Conservation (phyloP, 1,284 basidiomycete genomes). For the Chiua sp. region DNA sequence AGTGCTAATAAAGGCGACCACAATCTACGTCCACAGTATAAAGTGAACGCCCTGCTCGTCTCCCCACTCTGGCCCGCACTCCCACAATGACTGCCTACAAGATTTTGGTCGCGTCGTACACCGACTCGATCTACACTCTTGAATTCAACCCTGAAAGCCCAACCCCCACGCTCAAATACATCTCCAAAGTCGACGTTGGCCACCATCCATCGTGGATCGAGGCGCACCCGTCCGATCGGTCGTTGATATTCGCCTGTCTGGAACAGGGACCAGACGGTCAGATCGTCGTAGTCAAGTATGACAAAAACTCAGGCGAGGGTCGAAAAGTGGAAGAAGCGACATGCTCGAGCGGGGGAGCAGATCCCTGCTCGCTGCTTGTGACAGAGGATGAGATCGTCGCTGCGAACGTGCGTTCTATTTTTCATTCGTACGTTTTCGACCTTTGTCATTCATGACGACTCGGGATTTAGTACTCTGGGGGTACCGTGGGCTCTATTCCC, state of each 20-base stretch:
- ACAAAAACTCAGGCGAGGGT: constrained; percentile 36
- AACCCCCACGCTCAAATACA: constrained; percentile 44
- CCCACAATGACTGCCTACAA: constrained; percentile 23
- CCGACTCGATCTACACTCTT: constrained; percentile 60
- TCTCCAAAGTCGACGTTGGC: constrained; percentile 57
- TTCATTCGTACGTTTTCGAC: not conserved
- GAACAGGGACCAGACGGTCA: constrained; percentile 63
- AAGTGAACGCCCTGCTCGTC: not conserved
- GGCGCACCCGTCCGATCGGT: constrained; percentile 56
- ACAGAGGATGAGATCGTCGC: constrained; percentile 58
- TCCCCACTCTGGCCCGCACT: not conserved
- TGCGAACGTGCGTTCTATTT: constrained; percentile 62
- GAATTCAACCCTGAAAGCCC: constrained; percentile 44
- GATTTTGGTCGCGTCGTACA: constrained; percentile 72
- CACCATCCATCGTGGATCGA: constrained; percentile 75
- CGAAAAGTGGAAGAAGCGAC: constrained; percentile 37
- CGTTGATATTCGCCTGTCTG: constrained; percentile 57
- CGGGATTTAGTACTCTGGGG: constrained; percentile 61
- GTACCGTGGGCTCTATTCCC: constrained; percentile 56
- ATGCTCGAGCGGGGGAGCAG: constrained; percentile 50
- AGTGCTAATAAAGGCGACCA: not conserved
- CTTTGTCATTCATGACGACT: not conserved
- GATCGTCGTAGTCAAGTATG: constrained; percentile 58
- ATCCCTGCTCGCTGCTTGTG: constrained; percentile 64
- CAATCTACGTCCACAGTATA: not conserved